These are phyloP conservation scores for Colletotrichum gloeosporioides DNA, from an alignment of 2,329 filamentous ascomycete genomes.

Conservation along the genomic window DNA sequence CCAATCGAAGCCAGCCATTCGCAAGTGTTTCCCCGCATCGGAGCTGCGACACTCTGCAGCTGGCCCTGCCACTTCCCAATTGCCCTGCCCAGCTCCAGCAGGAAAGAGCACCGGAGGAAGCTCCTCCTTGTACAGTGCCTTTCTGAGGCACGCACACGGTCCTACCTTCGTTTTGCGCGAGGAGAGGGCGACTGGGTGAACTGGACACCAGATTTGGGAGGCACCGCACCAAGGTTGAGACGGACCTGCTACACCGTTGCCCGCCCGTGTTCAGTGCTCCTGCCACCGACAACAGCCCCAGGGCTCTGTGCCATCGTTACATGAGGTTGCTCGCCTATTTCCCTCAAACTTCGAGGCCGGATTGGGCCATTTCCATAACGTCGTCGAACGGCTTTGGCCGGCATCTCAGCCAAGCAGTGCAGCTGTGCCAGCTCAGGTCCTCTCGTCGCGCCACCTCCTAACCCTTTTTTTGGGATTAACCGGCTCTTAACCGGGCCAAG, in stretches of 20 bases:
- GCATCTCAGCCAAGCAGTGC: neutral
- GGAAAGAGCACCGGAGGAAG: neutral
- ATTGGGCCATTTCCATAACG: neutral
- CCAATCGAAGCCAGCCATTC: neutral
- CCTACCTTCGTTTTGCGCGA: neutral
- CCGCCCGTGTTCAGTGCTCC: neutral
- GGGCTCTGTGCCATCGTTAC: constrained; percentile 10
- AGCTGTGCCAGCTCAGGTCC: neutral
- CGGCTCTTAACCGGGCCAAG: constrained; percentile 12
- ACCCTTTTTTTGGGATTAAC: neutral
- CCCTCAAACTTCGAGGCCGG: neutral
- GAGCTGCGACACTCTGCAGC: neutral
- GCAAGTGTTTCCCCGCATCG: constrained; percentile 15
- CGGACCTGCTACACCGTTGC: constrained; percentile 2
- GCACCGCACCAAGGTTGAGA: constrained; percentile 5
- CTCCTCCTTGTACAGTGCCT: neutral
- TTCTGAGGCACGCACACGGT: neutral
- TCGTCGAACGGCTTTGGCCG: neutral
- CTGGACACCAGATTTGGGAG: neutral
- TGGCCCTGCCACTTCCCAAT: neutral
- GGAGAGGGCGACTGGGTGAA: neutral
- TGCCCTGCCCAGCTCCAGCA: neutral
- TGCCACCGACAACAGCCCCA: neutral
- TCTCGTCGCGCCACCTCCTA: neutral
- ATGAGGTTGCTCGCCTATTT: neutral